phyloP scores from a whole-genome alignment of 1,284 basidiomycete genomes.

The Tranzscheliella williamsii region DNA sequence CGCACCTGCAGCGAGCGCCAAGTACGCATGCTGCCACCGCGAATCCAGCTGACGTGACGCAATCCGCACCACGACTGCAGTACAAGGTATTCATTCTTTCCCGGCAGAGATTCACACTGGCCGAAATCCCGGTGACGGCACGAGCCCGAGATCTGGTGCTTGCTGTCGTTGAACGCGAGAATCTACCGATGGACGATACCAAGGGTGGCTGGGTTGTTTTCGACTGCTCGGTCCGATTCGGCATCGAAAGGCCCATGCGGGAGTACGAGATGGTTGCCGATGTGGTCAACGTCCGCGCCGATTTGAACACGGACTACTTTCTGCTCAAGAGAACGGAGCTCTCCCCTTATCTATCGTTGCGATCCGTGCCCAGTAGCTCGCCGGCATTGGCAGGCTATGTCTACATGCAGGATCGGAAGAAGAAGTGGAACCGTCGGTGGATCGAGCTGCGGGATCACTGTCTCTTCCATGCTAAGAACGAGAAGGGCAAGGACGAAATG shows the following conservation, averaged over 20 bases:
- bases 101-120: conserved; percentile 39
- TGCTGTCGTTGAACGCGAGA: conserved; percentile 39
- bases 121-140: conserved; percentile 39
- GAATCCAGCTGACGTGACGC: no score
- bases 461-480: conserved; percentile 55
- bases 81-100: conserved; percentile 46
- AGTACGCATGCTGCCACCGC: conserved; percentile 1
- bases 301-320: conserved; percentile 42
- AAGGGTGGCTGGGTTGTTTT: conserved; percentile 54
- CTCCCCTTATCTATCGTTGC: conserved; percentile 43
- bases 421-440: conserved; percentile 58
- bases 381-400: conserved; percentile 54
- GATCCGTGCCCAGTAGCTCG: conserved; percentile 43
- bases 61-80: conserved; percentile 19
- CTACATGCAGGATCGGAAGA: conserved; percentile 49
- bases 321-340: conserved; percentile 54
- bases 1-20: conserved; percentile 8
- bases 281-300: conserved; percentile 38
- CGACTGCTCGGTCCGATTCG: conserved; percentile 47
- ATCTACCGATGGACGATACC: conserved; percentile 37
- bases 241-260: conserved; percentile 57
- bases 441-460: conserved; percentile 57
- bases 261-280: conserved; percentile 58
- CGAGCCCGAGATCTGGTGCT: conserved; percentile 46
- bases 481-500: conserved; percentile 56